These are phyloP conservation scores for Collybiopsis confluens DNA, from an alignment of 768 basidiomycete species.

Conservation along the genomic window DNA sequence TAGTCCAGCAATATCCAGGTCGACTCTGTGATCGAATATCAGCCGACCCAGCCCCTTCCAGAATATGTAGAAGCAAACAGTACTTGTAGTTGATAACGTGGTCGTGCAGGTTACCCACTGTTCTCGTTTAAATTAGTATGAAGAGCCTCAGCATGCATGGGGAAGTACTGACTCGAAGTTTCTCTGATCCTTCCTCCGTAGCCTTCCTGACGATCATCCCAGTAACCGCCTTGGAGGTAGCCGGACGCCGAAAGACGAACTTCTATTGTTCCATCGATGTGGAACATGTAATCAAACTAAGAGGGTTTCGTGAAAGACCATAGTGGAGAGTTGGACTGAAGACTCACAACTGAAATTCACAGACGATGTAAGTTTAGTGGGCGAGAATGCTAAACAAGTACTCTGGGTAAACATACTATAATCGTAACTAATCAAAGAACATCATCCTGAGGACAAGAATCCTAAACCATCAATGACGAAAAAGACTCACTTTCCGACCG, in stretches of 20 bases:
- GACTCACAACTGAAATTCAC: neutral
- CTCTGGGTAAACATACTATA: slow-evolving; percentile 37
- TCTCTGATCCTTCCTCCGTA: slow-evolving; percentile 57
- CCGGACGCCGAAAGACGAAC: slow-evolving; percentile 66
- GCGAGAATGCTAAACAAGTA: neutral
- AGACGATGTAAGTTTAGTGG: neutral
- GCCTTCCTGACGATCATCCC: slow-evolving; percentile 40
- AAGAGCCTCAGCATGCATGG: neutral
- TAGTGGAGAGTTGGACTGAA: neutral
- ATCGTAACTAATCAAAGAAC: slow-evolving; percentile 43
- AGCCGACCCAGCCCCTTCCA: neutral
- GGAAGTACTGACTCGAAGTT: slow-evolving; percentile 40
- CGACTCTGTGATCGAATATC: slow-evolving; percentile 36
- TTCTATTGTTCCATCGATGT: slow-evolving; percentile 64
- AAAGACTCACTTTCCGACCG: slow-evolving; percentile 56
- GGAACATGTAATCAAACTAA: slow-evolving; percentile 64
- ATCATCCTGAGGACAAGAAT: neutral
- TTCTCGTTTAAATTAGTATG: neutral
- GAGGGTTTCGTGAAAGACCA: too few relatives aligned
- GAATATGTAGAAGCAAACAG: neutral
- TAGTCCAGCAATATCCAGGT: slow-evolving; percentile 60
- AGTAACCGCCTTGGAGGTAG: slow-evolving; percentile 63
- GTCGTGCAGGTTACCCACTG: slow-evolving; percentile 66
- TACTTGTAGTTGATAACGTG: slow-evolving; percentile 64
- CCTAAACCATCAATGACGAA: neutral